A percentile compares a stretch with the other conserved stretches of the same genome.
Evolutionary conservation across 208 protist genomes (phyloP).

Genomic region (Trypanosoma caninum): DNA sequence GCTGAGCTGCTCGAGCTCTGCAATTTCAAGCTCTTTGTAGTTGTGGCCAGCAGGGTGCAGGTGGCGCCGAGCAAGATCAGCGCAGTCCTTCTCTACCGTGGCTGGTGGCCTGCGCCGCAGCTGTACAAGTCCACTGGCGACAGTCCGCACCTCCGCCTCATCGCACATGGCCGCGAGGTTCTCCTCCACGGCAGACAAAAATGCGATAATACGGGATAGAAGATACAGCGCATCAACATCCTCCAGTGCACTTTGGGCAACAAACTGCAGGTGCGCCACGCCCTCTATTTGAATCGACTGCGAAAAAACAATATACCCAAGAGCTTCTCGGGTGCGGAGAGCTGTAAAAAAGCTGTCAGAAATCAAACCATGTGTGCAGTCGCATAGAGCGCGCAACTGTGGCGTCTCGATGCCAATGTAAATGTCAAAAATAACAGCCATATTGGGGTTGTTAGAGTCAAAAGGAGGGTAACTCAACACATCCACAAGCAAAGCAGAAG

Average conservation of each 20-base stretch:
- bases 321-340: conserved; percentile 68
- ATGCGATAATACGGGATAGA: conserved; percentile 73
- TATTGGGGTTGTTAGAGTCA: conserved; percentile 42
- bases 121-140: conserved; percentile 39
- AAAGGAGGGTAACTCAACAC: conserved; percentile 48
- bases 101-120: conserved; percentile 43
- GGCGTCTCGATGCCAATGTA: conserved; percentile 52
- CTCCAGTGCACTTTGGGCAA: conserved; percentile 51
- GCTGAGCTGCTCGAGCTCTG: conserved; percentile 30
- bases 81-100: conserved; percentile 39
- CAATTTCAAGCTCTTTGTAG: conserved; percentile 35
- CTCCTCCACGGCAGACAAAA: conserved; percentile 42
- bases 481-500: conserved; percentile 25
- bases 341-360: conserved; percentile 65
- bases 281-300: conserved; percentile 15
- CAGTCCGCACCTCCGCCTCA: conserved; percentile 28
- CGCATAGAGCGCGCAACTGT: conserved; percentile 28
- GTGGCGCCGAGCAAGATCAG: conserved; percentile 30
- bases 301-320: conserved; percentile 78
- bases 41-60: conserved; percentile 27
- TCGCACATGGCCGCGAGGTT: conserved; percentile 38
- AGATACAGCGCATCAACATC: conserved; percentile 58
- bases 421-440: conserved; percentile 47
- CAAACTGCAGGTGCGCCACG: conserved; percentile 41
- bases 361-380: conserved; percentile 36